A percentile compares a stretch with the other conserved stretches of the same genome.
Conservation (phyloP, 345 rosid genomes). For the Melaleuca quinquenervia region DNA sequence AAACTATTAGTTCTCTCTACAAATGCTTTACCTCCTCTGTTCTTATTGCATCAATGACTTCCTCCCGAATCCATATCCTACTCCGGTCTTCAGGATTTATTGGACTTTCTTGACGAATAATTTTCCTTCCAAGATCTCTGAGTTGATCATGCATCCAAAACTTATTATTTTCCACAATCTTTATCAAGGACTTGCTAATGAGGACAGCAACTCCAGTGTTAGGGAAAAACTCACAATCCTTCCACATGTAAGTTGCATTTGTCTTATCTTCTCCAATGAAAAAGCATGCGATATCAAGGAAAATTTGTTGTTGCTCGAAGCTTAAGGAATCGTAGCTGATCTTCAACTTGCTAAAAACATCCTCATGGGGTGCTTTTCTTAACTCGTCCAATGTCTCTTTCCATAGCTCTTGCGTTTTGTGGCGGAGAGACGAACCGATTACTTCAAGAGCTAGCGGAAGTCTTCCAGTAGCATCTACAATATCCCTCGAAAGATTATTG, state of each 20-base stretch:
- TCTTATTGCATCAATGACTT: neutral
- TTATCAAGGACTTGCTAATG: neutral
- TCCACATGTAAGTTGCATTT: neutral
- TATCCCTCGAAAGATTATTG: accelerated
- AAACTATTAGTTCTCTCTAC: accelerated
- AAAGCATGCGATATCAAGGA: no score
- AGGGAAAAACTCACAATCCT: neutral
- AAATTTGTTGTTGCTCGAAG: neutral
- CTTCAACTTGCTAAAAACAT: neutral
- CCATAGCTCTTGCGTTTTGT: neutral
- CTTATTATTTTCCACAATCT: neutral
- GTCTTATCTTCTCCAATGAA: neutral
- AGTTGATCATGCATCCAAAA: neutral
- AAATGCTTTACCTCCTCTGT: neutral
- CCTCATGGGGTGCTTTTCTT: neutral
- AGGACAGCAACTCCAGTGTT: neutral
- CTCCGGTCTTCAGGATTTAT: neutral
- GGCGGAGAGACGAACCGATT: neutral
- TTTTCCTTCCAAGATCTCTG: neutral
- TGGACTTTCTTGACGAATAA: neutral
- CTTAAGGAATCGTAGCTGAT: neutral
- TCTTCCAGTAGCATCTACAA: accelerated
- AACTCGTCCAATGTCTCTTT: neutral
- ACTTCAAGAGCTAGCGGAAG: neutral
- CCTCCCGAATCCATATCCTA: neutral